Conservation (phyloP, 1,139 yeast genomes). For the Scheffersomyces lignicola region DNA sequence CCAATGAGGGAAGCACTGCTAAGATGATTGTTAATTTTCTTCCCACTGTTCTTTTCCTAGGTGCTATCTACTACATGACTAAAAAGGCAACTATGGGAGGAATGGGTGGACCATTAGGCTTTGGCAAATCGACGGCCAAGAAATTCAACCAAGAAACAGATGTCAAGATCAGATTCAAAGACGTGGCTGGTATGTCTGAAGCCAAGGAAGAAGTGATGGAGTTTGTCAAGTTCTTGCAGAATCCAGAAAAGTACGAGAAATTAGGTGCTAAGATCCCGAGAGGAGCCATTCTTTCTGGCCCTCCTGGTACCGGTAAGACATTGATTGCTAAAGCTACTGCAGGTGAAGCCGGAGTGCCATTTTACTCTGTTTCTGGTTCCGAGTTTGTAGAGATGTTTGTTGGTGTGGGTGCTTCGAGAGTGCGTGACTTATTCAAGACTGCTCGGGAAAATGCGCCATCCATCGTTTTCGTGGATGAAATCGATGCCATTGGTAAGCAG, state of each 20-base stretch:
- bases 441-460: constrained; percentile 94
- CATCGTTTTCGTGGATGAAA: constrained; percentile 93
- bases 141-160: constrained; percentile 90
- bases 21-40: constrained; percentile 67
- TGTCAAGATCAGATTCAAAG: constrained; percentile 82
- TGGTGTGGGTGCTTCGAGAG: constrained; percentile 98
- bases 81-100: constrained; percentile 60
- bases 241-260: constrained; percentile 85
- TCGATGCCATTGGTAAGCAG: constrained; percentile 96
- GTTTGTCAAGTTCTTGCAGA: constrained; percentile 87
- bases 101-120: constrained; percentile 63
- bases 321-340: constrained; percentile 98
- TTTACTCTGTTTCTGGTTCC: constrained; percentile 93
- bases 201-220: constrained; percentile 99
- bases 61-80: constrained; percentile 79
- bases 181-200: constrained; percentile 96
- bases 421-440: constrained; percentile 87
- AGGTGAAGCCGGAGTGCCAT: constrained; percentile 98
- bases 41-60: constrained; percentile 82
- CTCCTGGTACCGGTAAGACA: constrained; percentile 99
- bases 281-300: constrained; percentile 96
- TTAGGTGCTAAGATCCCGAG: constrained; percentile 97
- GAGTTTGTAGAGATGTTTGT: constrained; percentile 98
- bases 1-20: constrained; percentile 63
- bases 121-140: constrained; percentile 89